Evolutionary conservation across 495 filamentous ascomycete genomes (phyloP), one percentile per base, ranked within the genome.

Genomic region (Aspergillus sparsus): DNA sequence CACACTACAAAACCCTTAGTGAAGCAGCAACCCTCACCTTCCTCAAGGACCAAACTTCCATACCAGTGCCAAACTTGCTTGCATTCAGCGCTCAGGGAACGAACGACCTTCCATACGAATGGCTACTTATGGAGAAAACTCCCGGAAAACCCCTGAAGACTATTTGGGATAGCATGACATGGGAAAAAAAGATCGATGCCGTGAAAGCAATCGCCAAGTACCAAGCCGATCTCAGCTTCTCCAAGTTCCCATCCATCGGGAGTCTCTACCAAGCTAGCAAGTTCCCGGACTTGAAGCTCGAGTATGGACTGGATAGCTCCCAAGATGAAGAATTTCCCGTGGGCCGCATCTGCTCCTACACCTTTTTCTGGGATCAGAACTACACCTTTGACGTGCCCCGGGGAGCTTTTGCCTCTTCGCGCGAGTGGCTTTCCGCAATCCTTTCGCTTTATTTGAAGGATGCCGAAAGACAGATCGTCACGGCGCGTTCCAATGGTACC

Each of bases 51-150:
- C 64, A 69, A 35, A 84, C 83, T 10, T 66, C 64, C 7, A 68
- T 86, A 3, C 85, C 83, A 0, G 77, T 85, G 1, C 80, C 85
- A 3, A 62, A 65, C 1, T 74, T 86, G 16, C 56, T 75, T 16
- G 77, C 74, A 18, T 84, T 72, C 32, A 77, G 84, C 52, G 72
- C 75, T 21, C 73, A 75, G 1, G 50, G 54, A 5, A 37, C 70
- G 8, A 83, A 81, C 57, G 72, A 74, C 12, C 64, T 87, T 16
- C 80, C 78, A 4, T 83, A 80, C 55, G 84, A 85, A 71, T 87
- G 84, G 84, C 77, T 85, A 2, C 58, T 87, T 9, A 81, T 85
- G 79, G 72, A 76, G 21, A 67, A 65, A 55, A 65, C 85, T 37
- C 55, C 71, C 5, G 83, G 83, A 1, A 68, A 51, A 6, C 64